Evolutionary conservation across 495 filamentous ascomycete species (phyloP).

Genomic region (Penicillium riverlandense): DNA sequence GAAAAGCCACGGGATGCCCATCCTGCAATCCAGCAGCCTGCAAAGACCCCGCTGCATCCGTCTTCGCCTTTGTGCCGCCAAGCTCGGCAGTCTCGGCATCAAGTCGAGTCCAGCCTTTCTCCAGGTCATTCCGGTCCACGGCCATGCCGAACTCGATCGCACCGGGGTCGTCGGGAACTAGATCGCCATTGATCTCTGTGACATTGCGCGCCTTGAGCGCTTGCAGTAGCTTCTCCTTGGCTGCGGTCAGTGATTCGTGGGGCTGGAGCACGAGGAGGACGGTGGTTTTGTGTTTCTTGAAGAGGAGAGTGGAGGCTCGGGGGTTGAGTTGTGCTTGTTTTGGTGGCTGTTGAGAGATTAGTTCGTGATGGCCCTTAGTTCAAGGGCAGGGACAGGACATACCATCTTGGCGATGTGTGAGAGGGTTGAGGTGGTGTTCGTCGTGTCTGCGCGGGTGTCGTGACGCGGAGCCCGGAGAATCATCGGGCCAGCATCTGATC

Average conservation of each 20-base stretch:
- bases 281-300: constrained; percentile 75
- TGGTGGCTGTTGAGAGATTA: constrained; percentile 7
- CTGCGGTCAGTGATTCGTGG: constrained; percentile 47
- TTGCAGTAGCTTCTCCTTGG: constrained; percentile 60
- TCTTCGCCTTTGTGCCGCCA: constrained; percentile 32
- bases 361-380: background rate
- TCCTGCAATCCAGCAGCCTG: constrained; percentile 48
- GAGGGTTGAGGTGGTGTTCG: background rate
- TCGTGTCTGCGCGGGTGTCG: background rate
- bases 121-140: constrained; percentile 46
- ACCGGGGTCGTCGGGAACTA: constrained; percentile 38
- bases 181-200: constrained; percentile 35
- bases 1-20: constrained; percentile 63
- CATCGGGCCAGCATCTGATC: background rate
- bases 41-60: constrained; percentile 26
- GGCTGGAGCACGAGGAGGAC: constrained; percentile 64
- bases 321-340: constrained; percentile 25
- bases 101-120: constrained; percentile 50
- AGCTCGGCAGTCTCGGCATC: constrained; percentile 26
- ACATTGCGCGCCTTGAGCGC: constrained; percentile 37
- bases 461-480: constrained; percentile 6
- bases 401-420: constrained; percentile 9
- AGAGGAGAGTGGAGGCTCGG: constrained; percentile 56
- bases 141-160: constrained; percentile 49
- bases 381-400: background rate